These are phyloP conservation scores for Butyriboletus loyo DNA, from an alignment of 768 basidiomycete genomes.

Conservation along the genomic window DNA sequence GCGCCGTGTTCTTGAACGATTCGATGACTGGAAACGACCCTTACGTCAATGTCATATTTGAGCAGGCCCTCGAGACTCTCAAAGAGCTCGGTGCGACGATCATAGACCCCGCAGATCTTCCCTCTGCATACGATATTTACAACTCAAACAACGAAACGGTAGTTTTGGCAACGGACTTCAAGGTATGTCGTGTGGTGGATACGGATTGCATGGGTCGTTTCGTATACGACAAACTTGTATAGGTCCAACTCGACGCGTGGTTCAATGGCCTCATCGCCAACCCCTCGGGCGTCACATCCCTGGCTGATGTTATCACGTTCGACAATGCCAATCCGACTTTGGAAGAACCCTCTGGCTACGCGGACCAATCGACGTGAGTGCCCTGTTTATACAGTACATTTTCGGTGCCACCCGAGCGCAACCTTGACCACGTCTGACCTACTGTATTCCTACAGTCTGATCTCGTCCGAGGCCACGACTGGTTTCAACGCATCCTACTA, in stretches of 20 bases:
- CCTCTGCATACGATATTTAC: conserved; percentile 50
- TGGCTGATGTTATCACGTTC: conserved; percentile 58
- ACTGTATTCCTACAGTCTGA: conserved; percentile 9
- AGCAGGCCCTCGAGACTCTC: conserved; percentile 38
- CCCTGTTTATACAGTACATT: conserved; percentile 7
- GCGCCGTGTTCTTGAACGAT: conserved; percentile 33
- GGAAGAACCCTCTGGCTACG: conserved; percentile 40
- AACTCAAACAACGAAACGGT: conserved; percentile 51
- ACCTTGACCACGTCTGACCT: neutral
- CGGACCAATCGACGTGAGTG: conserved; percentile 35
- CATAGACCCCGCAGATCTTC: conserved; percentile 62
- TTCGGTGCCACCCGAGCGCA: neutral
- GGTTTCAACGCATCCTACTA: conserved; percentile 37
- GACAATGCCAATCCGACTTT: conserved; percentile 48
- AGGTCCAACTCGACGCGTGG: conserved; percentile 56
- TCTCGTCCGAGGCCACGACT: conserved; percentile 25
- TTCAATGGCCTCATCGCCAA: conserved; percentile 45
- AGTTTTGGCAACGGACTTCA: conserved; percentile 57
- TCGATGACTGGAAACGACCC: conserved; percentile 26
- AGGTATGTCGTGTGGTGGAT: conserved; percentile 35
- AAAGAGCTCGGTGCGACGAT: conserved; percentile 44
- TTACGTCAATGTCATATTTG: conserved; percentile 37
- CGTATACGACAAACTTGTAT: neutral
- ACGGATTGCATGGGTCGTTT: neutral
- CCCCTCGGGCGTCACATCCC: conserved; percentile 55